Evolutionary conservation across 2,329 filamentous ascomycete species (phyloP).

Genomic region (Aspergillus unguis): DNA sequence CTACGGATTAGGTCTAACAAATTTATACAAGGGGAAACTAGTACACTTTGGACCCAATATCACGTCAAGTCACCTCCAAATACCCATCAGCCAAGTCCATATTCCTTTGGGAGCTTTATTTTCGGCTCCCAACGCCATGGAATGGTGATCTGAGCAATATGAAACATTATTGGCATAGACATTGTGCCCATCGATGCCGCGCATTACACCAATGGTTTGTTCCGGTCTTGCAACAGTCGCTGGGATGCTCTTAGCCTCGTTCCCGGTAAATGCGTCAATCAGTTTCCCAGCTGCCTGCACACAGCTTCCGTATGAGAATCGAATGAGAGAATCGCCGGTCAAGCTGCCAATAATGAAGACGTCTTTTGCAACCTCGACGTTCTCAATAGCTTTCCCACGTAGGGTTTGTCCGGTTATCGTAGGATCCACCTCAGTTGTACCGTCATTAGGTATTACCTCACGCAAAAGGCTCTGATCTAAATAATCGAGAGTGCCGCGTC

Average conservation of each 20-base stretch:
- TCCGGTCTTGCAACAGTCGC: slow-evolving; percentile 12
- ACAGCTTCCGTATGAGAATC: slow-evolving; percentile 59
- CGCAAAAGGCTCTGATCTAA: slow-evolving; percentile 45
- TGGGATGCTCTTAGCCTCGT: slow-evolving; percentile 9
- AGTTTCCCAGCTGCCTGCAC: slow-evolving; percentile 56
- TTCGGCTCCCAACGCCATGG: not conserved
- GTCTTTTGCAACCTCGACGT: slow-evolving; percentile 51
- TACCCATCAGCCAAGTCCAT: slow-evolving; percentile 13
- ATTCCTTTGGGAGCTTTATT: slow-evolving; percentile 7
- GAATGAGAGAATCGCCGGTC: slow-evolving; percentile 59
- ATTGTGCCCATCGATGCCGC: slow-evolving; percentile 38
- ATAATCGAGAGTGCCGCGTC: slow-evolving; percentile 54
- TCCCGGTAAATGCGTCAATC: slow-evolving; percentile 27
- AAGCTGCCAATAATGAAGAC: slow-evolving; percentile 59
- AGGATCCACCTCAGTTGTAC: slow-evolving; percentile 3
- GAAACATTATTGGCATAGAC: slow-evolving; percentile 10
- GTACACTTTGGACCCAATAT: not conserved
- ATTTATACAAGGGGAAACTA: slow-evolving; percentile 10
- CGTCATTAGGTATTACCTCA: slow-evolving; percentile 41
- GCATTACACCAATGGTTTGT: slow-evolving; percentile 33
- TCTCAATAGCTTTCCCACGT: slow-evolving; percentile 50
- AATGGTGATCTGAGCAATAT: not conserved
- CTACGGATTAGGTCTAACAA: slow-evolving; percentile 5
- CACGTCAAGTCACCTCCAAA: slow-evolving; percentile 13
- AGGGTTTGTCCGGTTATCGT: slow-evolving; percentile 54